Conservation (phyloP, 2,329 filamentous ascomycete species). For the Escovopsis sp. region DNA sequence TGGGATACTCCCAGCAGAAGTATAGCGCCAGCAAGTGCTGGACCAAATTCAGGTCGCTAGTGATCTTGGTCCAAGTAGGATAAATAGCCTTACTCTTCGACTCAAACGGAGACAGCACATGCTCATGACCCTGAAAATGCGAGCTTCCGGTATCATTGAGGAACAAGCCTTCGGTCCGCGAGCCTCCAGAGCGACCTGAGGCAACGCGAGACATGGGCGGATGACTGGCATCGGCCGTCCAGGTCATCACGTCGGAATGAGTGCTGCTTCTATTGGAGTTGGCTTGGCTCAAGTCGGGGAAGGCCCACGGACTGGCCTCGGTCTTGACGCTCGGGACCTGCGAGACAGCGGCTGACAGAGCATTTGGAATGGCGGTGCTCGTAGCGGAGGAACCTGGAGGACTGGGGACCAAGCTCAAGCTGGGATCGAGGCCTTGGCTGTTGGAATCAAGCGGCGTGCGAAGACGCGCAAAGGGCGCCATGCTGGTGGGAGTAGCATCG, state of each 20-base stretch:
- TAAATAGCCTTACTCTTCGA: constrained; percentile 28
- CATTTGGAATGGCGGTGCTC: constrained; percentile 13
- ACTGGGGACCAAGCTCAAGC: constrained; percentile 15
- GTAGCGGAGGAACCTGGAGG: constrained; percentile 14
- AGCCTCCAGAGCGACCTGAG: constrained; percentile 20
- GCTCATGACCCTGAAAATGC: constrained; percentile 27
- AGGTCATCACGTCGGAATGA: constrained; percentile 30
- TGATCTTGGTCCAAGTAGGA: constrained; percentile 44
- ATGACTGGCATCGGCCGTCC: constrained; percentile 23
- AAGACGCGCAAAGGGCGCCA: constrained; percentile 12
- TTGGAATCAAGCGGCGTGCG: constrained; percentile 6
- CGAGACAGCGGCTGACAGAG: constrained; percentile 15
- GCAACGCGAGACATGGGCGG: constrained; percentile 31
- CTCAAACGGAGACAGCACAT: constrained; percentile 31
- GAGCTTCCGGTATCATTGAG: constrained; percentile 16
- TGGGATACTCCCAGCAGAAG: constrained; percentile 65
- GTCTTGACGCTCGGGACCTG: constrained; percentile 16
- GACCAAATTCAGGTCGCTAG: constrained; percentile 40
- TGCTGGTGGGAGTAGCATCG: constrained; percentile 6
- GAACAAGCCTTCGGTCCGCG: constrained; percentile 24
- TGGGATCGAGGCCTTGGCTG: constrained; percentile 7
- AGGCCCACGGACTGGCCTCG: constrained; percentile 32
- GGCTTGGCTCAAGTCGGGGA: constrained; percentile 30
- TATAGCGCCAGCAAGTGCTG: constrained; percentile 50
- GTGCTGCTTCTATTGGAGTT: constrained; percentile 31